Evolutionary conservation across 1,284 basidiomycete species (phyloP).

Genomic region (Austroboletus olivaceoglutinosus): DNA sequence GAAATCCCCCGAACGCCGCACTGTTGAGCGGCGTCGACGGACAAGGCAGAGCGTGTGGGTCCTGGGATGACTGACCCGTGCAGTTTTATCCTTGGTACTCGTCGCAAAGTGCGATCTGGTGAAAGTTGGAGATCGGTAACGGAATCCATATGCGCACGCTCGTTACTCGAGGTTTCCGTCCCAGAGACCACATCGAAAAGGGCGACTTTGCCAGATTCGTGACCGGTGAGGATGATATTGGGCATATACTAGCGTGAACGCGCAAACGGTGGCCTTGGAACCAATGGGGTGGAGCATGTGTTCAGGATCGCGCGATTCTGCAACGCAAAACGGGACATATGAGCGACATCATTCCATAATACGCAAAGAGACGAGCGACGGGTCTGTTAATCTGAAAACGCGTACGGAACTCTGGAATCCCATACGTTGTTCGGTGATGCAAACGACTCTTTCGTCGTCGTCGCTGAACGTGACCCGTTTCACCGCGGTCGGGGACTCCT

Average conservation of each 20-base stretch:
- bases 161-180: constrained; percentile 78
- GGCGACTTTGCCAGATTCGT: constrained; percentile 94
- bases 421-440: constrained; percentile 97
- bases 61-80: constrained; percentile 71
- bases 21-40: constrained; percentile 80
- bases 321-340: neutral
- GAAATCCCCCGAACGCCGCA: constrained; percentile 89
- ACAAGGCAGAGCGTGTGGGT: neutral
- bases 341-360: neutral
- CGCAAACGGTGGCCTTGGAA: constrained; percentile 93
- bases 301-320: constrained; percentile 75
- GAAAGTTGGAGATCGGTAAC: constrained; percentile 94
- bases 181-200: constrained; percentile 88
- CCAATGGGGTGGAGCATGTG: constrained; percentile 87
- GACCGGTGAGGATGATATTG: constrained; percentile 84
- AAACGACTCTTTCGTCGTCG: constrained; percentile 82
- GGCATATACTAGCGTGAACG: constrained; percentile 84
- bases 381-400: constrained; percentile 85
- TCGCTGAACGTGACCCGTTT: constrained; percentile 93
- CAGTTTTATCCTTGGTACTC: constrained; percentile 94
- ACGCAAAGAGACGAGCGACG: constrained; percentile 43
- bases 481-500: constrained; percentile 98
- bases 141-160: constrained; percentile 79
- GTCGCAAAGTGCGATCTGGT: constrained; percentile 93
- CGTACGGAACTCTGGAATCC: constrained; percentile 85